Evolutionary conservation across 2,329 filamentous ascomycete genomes (phyloP).

Genomic region (Cercospora sp.): DNA sequence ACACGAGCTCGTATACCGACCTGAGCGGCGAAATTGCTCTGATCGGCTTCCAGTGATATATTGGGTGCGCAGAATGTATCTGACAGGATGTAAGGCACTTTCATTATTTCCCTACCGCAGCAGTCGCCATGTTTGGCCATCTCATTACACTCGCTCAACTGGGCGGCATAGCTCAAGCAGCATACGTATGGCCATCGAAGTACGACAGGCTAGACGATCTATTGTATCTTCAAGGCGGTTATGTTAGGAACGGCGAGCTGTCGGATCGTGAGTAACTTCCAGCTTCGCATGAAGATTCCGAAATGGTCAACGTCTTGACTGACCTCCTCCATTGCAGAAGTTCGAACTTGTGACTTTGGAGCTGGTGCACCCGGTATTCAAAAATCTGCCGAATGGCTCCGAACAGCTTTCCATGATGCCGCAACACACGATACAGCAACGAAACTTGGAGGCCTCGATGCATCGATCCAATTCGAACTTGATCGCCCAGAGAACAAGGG

Average conservation of each 20-base stretch:
- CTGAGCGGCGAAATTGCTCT: too few relatives aligned
- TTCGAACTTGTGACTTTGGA: not conserved
- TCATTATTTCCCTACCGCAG: too few relatives aligned
- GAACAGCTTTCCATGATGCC: conserved; percentile 1
- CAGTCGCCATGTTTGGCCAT: not conserved
- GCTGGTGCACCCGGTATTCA: not conserved
- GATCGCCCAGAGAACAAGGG: not conserved
- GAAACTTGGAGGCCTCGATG: not conserved
- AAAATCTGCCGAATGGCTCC: not conserved
- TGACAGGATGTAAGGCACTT: too few relatives aligned
- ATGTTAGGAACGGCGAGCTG: not conserved
- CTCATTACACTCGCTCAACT: not conserved
- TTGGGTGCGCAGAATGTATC: too few relatives aligned
- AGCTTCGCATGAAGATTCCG: too few relatives aligned
- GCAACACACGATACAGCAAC: not conserved
- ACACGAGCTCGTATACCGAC: too few relatives aligned
- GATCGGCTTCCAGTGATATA: too few relatives aligned
- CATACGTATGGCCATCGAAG: not conserved
- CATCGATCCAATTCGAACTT: not conserved
- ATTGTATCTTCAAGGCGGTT: not conserved
- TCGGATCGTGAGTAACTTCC: not conserved
- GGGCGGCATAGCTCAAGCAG: not conserved
- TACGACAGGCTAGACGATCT: not conserved
- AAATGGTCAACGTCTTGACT: not conserved
- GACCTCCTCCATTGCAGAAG: not conserved